Base-by-base conservation (phyloP, 169 alveolate genomes). In the Plasmodium adleri region DNA sequence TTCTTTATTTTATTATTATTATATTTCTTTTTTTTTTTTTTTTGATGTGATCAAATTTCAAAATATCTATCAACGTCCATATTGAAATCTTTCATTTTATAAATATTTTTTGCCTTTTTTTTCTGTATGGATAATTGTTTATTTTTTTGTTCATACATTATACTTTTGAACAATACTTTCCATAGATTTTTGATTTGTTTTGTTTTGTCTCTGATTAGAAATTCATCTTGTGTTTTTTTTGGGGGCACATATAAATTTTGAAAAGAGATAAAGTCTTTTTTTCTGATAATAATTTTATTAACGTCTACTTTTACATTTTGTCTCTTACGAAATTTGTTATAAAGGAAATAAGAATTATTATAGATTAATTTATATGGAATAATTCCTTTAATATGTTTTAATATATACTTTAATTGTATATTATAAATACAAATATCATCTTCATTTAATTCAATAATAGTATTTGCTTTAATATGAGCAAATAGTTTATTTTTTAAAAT, bases 151-250 rank as follows among this genome's bases (percentile, higher is more conserved):
- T 78, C 89, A 71, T 78, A 78, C 10, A 78, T 26, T 39, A 78
- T 45, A 78, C 89, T 78, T 71, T 78, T 78, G 71, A 49, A 66
- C 43, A 78, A 58, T 13, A 78, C 89, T 71, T 78, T 78, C 89
- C 89, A 78, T 47, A 78, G n/a, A 45, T 78, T 78, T 78, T 78
- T 78, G 32, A 78, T 78, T 78, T 78, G 89, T 71, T 78, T 78
- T 15, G 64, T 24, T 66, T 78, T 78, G 13, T 78, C 78, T 49
- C 15, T 59, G 26, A 78, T 67, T 64, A 78, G 26, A 24, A 78
- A 78, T 66, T 64, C 89, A 59, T 78, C 89, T 43, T 78, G 67
- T 1, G 12, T 78, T 66, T 59, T 54, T 78, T 78, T 78, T 64
- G 64, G 78, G 28, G 89, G 45, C 24, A 78, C n/a, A 59, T 78